phyloP scores from a whole-genome alignment of 1,284 basidiomycete species.

The Mycena sp. region DNA sequence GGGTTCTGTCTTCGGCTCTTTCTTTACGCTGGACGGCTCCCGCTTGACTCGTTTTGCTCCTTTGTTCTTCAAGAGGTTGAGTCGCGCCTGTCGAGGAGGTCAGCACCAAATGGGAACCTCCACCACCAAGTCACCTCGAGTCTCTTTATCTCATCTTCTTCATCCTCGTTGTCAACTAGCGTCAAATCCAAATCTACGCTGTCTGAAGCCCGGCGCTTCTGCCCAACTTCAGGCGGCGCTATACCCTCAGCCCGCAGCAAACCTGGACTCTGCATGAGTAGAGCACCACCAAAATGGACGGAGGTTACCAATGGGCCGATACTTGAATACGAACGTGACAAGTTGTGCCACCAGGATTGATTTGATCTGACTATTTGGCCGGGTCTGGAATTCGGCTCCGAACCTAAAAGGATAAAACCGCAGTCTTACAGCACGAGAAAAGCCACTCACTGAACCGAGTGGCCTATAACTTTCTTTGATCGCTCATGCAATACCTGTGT shows the following conservation, averaged over 20 bases:
- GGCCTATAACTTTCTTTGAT: conserved; percentile 48
- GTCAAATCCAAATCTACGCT: conserved; percentile 11
- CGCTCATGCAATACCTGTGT: conserved; percentile 46
- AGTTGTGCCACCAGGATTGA: neutral
- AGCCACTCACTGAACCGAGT: conserved; percentile 44
- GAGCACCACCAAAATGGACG: neutral
- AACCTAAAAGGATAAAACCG: conserved; percentile 12
- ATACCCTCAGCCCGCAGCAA: conserved; percentile 23
- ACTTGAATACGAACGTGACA: conserved; percentile 39
- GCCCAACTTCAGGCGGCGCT: neutral
- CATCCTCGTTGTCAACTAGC: conserved; percentile 3
- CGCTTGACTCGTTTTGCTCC: neutral
- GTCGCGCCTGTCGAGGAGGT: neutral
- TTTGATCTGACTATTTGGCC: no score
- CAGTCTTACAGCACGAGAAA: neutral
- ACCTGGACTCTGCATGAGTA: neutral
- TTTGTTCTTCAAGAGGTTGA: conserved; percentile 9
- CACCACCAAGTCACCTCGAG: neutral
- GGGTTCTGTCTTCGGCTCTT: conserved; percentile 12
- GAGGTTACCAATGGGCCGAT: conserved; percentile 38
- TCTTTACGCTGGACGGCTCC: conserved; percentile 11
- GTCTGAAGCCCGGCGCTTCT: neutral
- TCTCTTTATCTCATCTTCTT: conserved; percentile 6
- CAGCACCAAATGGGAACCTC: neutral
- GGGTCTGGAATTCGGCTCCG: conserved; percentile 14